Base-by-base conservation (phyloP, 108 stramenopile species). In the Nitzschia inconspicua region DNA sequence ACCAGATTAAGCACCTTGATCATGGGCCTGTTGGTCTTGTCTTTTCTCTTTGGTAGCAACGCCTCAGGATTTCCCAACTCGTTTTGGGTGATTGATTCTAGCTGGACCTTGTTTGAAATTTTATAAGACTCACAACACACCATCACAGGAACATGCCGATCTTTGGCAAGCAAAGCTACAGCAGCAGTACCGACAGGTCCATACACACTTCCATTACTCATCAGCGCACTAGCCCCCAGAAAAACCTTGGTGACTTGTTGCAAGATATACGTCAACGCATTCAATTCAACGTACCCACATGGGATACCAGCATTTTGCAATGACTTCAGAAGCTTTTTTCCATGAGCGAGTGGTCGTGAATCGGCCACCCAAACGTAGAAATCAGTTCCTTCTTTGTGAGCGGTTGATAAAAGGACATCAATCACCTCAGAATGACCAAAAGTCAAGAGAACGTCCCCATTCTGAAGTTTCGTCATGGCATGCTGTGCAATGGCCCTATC, bases 101-200 rank as follows among this genome's bases (percentile, higher is more conserved):
- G 70, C 60, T 98, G 97, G 0, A 99, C 94, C 27, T 88, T 80
- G 51, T 97, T 96, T 46, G 90, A 95, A 60, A 98, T 98, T 75
- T 99, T 99, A 90, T 98, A 98, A 6, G 97, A 93, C 85, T 99
- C 99, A 61, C 96, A 93, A 52, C 92, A 94, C 22, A 99, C 93
- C 47, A 99, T 75, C 5, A 98, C 96, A 6, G 99, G 98, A 41
- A 96, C 81, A 54, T 95, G 84, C 48, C 79, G 66, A 16, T 78
- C 66, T 20, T 82, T 77, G 7, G 99, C 99, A 73, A 89, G 54
- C 70, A 96, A 60, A 14, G 99, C 97, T 20, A 99, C 94, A 34
- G 87, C 88, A 0, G 96, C 96, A 1, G 96, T 95, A 20, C 99
- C 99, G 4, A 94, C 95, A 22, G 90, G 77, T 3, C 92, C 84